Evolutionary conservation across 2,329 filamentous ascomycete species (phyloP).

Genomic region (Botrytis fabae): DNA sequence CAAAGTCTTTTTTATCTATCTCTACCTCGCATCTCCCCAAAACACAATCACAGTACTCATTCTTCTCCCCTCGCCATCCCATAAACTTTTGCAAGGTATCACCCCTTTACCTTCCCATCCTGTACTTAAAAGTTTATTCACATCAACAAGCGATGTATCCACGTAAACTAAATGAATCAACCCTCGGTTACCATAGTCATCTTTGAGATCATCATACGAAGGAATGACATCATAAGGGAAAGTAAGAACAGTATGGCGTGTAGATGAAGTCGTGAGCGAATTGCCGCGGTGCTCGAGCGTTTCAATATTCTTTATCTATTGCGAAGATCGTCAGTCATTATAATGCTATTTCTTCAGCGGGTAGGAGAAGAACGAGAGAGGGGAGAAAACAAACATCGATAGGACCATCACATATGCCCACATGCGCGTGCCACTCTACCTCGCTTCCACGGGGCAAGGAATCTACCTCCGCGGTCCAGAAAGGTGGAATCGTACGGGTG

Average conservation of each 20-base stretch:
- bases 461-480: constrained; percentile 75
- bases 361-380: not conserved
- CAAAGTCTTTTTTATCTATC: not conserved
- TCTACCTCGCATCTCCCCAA: constrained; percentile 9
- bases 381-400: constrained; percentile 24
- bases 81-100: constrained; percentile 48
- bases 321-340: not conserved
- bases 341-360: not conserved
- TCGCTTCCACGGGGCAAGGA: constrained; percentile 70
- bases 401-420: constrained; percentile 51
- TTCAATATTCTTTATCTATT: constrained; percentile 15
- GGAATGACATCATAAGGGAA: not conserved
- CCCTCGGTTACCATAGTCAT: not conserved
- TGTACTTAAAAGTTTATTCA: not conserved
- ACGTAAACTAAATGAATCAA: constrained; percentile 3
- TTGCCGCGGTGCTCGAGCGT: not conserved
- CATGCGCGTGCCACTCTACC: constrained; percentile 81
- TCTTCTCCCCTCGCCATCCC: constrained; percentile 43
- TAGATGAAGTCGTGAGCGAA: constrained; percentile 17
- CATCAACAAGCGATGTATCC: constrained; percentile 20
- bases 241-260: constrained; percentile 13
- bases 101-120: constrained; percentile 31
- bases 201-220: constrained; percentile 20
- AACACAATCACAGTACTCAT: constrained; percentile 30
- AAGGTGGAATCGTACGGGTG: constrained; percentile 51